Conservation (phyloP, 2,329 filamentous ascomycete genomes). For the Ambrosiella cleistominuta region DNA sequence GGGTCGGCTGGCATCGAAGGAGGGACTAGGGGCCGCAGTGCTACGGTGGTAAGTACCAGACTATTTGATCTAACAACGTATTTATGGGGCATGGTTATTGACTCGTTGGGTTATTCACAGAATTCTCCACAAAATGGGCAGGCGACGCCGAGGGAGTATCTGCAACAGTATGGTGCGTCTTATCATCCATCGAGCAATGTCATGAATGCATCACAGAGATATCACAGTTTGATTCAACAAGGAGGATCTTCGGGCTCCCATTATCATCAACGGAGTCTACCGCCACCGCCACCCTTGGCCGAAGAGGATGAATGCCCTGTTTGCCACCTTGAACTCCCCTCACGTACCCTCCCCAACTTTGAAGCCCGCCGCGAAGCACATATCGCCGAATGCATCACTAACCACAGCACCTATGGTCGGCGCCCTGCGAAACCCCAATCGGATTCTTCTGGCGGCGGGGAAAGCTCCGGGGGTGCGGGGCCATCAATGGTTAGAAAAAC, state of each 20-base stretch:
- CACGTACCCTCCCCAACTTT: constrained; percentile 33
- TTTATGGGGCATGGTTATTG: constrained; percentile 4
- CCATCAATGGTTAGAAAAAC: constrained; percentile 28
- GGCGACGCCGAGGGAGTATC: constrained; percentile 10
- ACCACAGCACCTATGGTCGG: constrained; percentile 31
- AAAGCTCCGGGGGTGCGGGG: neutral
- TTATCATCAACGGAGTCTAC: constrained; percentile 22
- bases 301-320: constrained; percentile 71
- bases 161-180: constrained; percentile 12
- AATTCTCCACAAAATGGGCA: constrained; percentile 3
- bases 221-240: constrained; percentile 19
- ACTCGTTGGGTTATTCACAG: constrained; percentile 5
- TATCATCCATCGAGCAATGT: constrained; percentile 5
- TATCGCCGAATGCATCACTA: constrained; percentile 38
- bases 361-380: constrained; percentile 39
- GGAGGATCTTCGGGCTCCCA: constrained; percentile 19
- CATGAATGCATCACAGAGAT: constrained; percentile 13
- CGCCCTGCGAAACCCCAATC: neutral
- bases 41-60: constrained; percentile 29
- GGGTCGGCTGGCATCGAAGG: constrained; percentile 14
- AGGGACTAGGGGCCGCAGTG: constrained; percentile 25
- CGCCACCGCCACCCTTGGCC: constrained; percentile 32
- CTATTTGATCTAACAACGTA: constrained; percentile 2
- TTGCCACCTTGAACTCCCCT: constrained; percentile 54
- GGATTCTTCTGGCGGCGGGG: neutral